Evolutionary conservation across 2,329 filamentous ascomycete species (phyloP).

Genomic region (Microdochium trichocladiopsis): DNA sequence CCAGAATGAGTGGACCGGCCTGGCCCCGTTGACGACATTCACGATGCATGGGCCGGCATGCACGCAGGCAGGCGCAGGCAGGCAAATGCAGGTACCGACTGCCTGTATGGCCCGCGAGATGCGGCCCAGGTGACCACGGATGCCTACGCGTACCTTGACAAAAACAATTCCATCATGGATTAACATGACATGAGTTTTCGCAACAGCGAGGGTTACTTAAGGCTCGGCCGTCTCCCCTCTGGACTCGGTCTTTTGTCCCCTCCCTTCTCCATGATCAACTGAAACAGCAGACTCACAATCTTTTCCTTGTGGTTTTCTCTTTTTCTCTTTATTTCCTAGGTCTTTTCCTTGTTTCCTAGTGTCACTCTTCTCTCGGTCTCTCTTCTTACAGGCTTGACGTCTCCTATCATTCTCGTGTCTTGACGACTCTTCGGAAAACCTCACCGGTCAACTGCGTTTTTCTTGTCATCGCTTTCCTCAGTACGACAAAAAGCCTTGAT

Average conservation of each 20-base stretch:
- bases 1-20: no score
- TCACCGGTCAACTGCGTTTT: neutral
- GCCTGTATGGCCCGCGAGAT: neutral
- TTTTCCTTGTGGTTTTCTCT: slow-evolving; percentile 4
- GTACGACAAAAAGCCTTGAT: no score
- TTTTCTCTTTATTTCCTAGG: slow-evolving; percentile 2
- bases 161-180: neutral
- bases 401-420: slow-evolving; percentile 1
- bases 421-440: neutral
- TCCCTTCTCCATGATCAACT: slow-evolving; percentile 1
- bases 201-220: neutral
- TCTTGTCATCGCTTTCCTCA: no score
- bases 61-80: neutral
- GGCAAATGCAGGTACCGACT: neutral
- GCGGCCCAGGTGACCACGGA: no score
- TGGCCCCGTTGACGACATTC: neutral
- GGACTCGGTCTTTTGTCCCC: neutral
- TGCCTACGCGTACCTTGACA: no score
- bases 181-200: neutral
- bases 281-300: neutral
- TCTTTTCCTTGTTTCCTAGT: neutral
- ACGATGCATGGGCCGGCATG: neutral
- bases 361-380: neutral
- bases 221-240: neutral
- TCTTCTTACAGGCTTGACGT: neutral